Evolutionary conservation across 148 eudicot species (phyloP), one percentile per base, ranked within the genome.

Genomic region (Tetragonia tetragonoides): DNA sequence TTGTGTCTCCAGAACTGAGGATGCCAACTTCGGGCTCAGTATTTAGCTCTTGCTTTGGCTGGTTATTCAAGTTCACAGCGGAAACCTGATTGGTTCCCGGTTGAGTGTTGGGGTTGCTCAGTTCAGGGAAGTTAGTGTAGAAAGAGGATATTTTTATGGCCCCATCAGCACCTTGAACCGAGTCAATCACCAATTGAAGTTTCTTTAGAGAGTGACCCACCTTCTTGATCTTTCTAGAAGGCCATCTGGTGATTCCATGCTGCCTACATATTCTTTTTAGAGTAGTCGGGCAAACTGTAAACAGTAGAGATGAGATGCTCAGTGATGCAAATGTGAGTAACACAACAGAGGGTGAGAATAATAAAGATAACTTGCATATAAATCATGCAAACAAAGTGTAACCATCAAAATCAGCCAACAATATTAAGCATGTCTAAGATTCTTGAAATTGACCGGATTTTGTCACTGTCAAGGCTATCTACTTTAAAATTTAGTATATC

Each of bases 181-280:
- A 94, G 76, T 94, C 93, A 6, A 94, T 92, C 44, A 94, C 90
- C n/a, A 81, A 79, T 73, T 94, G 98, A 71, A 94, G 97, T 81
- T 94, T 94, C 84, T 71, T 88, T 44, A 94, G 78, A 3, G 98
- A 94, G 84, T 94, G 97, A 21, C 90, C 94, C 53, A 93, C 97
- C 81, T 95, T 95, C 88, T 93, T 93, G 83, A 93, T 90, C 92
- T 95, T 95, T 79, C 97, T 78, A 23, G 99, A 95, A 69, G 99
- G 99, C 99, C 99, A 95, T 70, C 97, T 85, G 41, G 87, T 86
- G 65, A 95, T 95, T 49, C 99, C 97, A 34, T 91, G 97, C 70
- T 95, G 96, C 79, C 99, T 88, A 78, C 99, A 95, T 82, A 95
- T 93, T 82, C 99, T 88, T 84, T 95, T 95, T 84, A 95, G 81